A percentile compares a stretch with the other conserved stretches of the same genome.
These are phyloP conservation scores for Croton laevigatus DNA, from an alignment of 441 rosid genomes.

Conservation along the genomic window DNA sequence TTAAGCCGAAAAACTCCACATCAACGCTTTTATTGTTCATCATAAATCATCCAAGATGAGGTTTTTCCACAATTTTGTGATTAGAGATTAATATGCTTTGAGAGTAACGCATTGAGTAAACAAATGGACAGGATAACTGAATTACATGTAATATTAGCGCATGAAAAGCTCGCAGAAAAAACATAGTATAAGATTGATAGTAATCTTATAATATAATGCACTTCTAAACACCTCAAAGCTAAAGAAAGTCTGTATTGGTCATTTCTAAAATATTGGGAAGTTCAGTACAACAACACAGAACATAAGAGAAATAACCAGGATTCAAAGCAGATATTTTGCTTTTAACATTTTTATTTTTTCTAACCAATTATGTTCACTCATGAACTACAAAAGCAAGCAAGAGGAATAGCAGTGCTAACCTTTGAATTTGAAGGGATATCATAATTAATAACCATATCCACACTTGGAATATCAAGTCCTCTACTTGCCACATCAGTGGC, in stretches of 20 bases:
- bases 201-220: no score
- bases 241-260: neutral
- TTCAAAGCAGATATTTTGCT: neutral
- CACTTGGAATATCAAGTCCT: conserved; percentile 96
- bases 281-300: no score
- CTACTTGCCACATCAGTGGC: conserved; percentile 98
- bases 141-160: no score
- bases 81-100: neutral
- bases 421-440: conserved; percentile 81
- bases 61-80: neutral
- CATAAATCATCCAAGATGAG: neutral
- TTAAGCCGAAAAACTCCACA: neutral
- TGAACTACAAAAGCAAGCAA: neutral
- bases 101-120: no score
- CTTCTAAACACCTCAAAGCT: neutral
- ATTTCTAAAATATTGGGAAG: no score
- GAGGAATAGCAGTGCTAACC: conserved; percentile 39
- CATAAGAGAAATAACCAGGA: neutral
- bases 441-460: conserved; percentile 88
- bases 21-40: neutral
- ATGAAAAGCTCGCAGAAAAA: no score
- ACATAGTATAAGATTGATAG: no score
- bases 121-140: no score
- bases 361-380: neutral
- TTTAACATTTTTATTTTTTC: neutral